A percentile compares a stretch with the other conserved stretches of the same genome.
These are phyloP conservation scores for Celoporthe dispersa DNA, from an alignment of 2,329 filamentous ascomycete species.

Conservation along the genomic window DNA sequence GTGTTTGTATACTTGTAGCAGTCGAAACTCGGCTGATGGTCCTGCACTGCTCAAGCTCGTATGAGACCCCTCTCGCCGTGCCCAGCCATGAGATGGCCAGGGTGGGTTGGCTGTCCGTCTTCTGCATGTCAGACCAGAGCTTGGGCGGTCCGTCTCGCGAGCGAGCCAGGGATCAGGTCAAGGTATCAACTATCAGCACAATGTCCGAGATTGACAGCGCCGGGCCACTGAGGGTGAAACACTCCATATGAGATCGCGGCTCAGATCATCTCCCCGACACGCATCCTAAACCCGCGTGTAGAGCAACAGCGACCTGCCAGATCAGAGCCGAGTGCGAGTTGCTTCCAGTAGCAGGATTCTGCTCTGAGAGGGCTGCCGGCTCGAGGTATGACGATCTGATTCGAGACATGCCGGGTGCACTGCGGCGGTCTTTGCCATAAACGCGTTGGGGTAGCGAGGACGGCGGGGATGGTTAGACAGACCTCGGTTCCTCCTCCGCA, in stretches of 20 bases:
- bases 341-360: background rate
- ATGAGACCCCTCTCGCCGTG: background rate
- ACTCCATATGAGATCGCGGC: background rate
- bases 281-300: background rate
- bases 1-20: background rate
- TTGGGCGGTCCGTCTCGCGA: background rate
- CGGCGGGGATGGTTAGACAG: conserved; percentile 3
- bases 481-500: conserved; percentile 3
- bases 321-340: background rate
- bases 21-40: background rate
- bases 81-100: background rate
- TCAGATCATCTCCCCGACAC: background rate
- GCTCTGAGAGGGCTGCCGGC: background rate
- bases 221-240: background rate
- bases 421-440: background rate
- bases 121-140: conserved; percentile 6
- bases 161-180: background rate
- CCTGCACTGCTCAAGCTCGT: background rate
- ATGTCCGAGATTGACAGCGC: background rate
- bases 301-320: background rate
- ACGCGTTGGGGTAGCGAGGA: conserved; percentile 3
- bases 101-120: background rate
- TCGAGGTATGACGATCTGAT: background rate
- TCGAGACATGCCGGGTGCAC: background rate
- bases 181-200: background rate